Evolutionary conservation across 2,329 filamentous ascomycete species (phyloP).

Genomic region (Dothideomycetes sp.): DNA sequence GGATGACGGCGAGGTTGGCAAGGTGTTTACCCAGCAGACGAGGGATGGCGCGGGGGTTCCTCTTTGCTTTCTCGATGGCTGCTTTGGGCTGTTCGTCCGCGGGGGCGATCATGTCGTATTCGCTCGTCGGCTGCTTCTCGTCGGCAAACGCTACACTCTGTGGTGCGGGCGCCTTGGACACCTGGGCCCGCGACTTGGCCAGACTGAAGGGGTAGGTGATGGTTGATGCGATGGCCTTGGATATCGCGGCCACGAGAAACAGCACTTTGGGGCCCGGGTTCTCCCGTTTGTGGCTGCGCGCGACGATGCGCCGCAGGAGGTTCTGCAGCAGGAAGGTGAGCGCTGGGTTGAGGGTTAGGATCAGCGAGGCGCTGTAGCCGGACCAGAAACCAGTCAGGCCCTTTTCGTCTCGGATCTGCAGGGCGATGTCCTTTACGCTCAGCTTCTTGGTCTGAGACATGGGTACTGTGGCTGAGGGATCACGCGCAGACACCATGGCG

Average conservation of each 20-base stretch:
- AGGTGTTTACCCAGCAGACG: constrained; percentile 4
- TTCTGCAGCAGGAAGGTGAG: constrained; percentile 80
- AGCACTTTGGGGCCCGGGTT: constrained; percentile 44
- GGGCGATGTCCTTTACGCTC: constrained; percentile 45
- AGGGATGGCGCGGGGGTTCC: constrained; percentile 13
- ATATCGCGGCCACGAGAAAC: constrained; percentile 61
- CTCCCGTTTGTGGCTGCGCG: constrained; percentile 42
- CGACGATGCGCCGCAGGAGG: constrained; percentile 48
- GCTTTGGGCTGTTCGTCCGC: no score
- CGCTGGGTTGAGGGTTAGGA: constrained; percentile 75
- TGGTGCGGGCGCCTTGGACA: constrained; percentile 25
- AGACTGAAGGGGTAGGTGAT: constrained; percentile 79
- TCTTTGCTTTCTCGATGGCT: constrained; percentile 7
- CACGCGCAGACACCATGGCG: constrained; percentile 35
- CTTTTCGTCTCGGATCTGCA: constrained; percentile 55
- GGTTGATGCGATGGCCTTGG: constrained; percentile 65
- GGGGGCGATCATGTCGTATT: no score
- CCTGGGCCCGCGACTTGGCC: constrained; percentile 70
- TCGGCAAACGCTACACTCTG: background rate
- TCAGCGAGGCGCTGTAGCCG: constrained; percentile 69
- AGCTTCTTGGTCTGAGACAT: constrained; percentile 18
- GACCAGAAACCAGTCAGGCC: constrained; percentile 74
- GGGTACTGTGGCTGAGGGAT: constrained; percentile 19
- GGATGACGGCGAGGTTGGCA: constrained; percentile 18
- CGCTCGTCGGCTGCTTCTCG: no score